Evolutionary conservation across 108 stramenopile genomes (phyloP).

Genomic region (Poteriospumella lacustris): DNA sequence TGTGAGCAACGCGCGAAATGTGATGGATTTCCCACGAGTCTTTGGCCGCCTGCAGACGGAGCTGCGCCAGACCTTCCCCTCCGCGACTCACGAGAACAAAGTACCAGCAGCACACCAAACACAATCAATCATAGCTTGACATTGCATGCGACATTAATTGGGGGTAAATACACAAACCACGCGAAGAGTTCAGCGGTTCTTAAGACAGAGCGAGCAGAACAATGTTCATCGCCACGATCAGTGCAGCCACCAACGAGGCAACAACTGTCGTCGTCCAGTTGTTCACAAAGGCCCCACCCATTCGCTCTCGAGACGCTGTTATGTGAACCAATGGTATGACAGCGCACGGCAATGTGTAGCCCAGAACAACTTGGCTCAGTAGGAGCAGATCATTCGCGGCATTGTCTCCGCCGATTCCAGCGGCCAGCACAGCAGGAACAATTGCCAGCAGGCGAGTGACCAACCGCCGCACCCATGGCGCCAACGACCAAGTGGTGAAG

Average conservation of each 20-base stretch:
- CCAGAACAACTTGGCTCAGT: constrained; percentile 22
- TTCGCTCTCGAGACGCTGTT: neutral
- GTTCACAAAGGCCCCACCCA: constrained; percentile 32
- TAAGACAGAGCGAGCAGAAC: constrained; percentile 19
- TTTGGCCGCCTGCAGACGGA: no score
- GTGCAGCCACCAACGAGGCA: constrained; percentile 17
- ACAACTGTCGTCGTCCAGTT: neutral
- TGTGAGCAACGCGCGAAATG: no score
- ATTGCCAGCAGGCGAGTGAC: constrained; percentile 27
- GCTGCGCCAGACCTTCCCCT: no score
- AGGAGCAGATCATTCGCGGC: constrained; percentile 15
- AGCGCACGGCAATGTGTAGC: constrained; percentile 22
- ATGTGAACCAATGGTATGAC: constrained; percentile 30
- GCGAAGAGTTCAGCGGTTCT: no score
- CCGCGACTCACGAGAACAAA: no score
- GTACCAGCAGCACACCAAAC: no score
- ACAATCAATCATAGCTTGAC: no score
- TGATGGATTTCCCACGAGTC: no score
- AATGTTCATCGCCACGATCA: constrained; percentile 29
- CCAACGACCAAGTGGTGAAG: constrained; percentile 25
- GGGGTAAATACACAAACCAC: no score
- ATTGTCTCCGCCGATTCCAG: constrained; percentile 19
- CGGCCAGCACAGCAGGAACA: constrained; percentile 28
- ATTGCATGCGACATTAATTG: no score
- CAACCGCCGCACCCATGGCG: constrained; percentile 2